Evolutionary conservation across 31 red algal genomes (phyloP).

Genomic region (Odonthalia washingtoniensis): DNA sequence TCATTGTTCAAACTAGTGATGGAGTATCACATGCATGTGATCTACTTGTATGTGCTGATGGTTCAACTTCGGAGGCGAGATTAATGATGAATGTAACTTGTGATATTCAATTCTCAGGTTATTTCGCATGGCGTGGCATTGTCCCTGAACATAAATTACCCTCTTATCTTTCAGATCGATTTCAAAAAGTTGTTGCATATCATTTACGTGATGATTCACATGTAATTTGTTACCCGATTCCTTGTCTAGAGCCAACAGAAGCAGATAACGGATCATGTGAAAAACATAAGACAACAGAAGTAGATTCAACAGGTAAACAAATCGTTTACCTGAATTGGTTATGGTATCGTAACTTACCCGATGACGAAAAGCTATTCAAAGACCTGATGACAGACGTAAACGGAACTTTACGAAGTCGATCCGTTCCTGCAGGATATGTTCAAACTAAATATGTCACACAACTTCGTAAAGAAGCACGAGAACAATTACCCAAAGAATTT

Average conservation of each 20-base stretch:
- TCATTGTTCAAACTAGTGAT: constrained; percentile 24
- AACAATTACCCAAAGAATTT: constrained; percentile 27
- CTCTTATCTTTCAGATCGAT: not conserved
- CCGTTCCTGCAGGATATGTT: constrained; percentile 34
- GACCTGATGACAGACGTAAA: constrained; percentile 26
- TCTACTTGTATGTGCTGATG: constrained; percentile 65
- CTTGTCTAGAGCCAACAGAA: constrained; percentile 34
- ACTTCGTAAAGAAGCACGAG: constrained; percentile 5
- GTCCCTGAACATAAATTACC: constrained; percentile 30
- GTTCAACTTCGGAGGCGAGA: constrained; percentile 24
- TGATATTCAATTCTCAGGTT: constrained; percentile 36
- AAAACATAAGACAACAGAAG: no score
- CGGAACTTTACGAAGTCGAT: constrained; percentile 3
- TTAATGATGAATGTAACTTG: not conserved
- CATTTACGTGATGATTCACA: constrained; percentile 48
- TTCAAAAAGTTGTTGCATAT: not conserved
- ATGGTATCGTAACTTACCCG: constrained; percentile 56
- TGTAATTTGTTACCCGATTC: constrained; percentile 52
- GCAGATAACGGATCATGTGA: no score
- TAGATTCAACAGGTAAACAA: no score
- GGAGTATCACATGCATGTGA: constrained; percentile 3
- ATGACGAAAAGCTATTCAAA: not conserved
- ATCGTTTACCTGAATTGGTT: constrained; percentile 55
- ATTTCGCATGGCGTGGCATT: constrained; percentile 56
- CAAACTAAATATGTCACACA: not conserved